These are phyloP conservation scores for Aureobasidium lini DNA, from an alignment of 2,329 filamentous ascomycete genomes.

Conservation along the genomic window DNA sequence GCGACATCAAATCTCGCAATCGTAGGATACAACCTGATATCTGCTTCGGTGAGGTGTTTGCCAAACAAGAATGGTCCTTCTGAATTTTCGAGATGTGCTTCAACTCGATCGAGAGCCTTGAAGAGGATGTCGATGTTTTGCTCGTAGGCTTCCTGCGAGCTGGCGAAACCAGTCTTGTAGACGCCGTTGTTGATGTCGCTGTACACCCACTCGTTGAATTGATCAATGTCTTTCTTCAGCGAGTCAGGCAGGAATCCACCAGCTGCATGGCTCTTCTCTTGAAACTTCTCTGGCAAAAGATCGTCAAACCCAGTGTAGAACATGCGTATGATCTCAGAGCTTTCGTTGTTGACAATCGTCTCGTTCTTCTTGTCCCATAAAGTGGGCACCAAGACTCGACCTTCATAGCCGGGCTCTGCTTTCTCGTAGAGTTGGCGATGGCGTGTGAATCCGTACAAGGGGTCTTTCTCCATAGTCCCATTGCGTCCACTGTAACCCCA, in stretches of 20 bases:
- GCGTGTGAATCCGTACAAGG: slow-evolving; percentile 58
- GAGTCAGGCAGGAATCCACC: slow-evolving; percentile 61
- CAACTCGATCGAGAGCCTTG: slow-evolving; percentile 65
- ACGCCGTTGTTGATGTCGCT: slow-evolving; percentile 49
- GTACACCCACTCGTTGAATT: slow-evolving; percentile 74
- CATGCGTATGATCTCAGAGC: slow-evolving; percentile 88
- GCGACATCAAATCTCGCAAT: slow-evolving; percentile 65
- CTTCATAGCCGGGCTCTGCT: slow-evolving; percentile 58
- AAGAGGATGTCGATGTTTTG: slow-evolving; percentile 66
- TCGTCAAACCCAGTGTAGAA: slow-evolving; percentile 72
- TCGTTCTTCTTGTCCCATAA: slow-evolving; percentile 71
- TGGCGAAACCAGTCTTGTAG: slow-evolving; percentile 67
- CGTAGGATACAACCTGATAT: slow-evolving; percentile 65
- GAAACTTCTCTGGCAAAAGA: slow-evolving; percentile 43
- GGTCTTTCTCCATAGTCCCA: slow-evolving; percentile 49
- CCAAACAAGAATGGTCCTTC: slow-evolving; percentile 67
- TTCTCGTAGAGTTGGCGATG: slow-evolving; percentile 67
- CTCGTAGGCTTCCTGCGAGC: slow-evolving; percentile 75
- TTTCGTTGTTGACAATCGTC: slow-evolving; percentile 85
- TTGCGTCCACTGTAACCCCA: slow-evolving; percentile 65
- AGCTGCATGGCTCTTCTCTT: slow-evolving; percentile 43
- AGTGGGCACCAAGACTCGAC: slow-evolving; percentile 77
- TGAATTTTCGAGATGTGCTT: slow-evolving; percentile 56
- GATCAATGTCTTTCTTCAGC: slow-evolving; percentile 64
- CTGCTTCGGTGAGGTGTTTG: slow-evolving; percentile 67